A percentile compares a stretch with the other conserved stretches of the same genome.
phyloP scores from a whole-genome alignment of 257 asterid species.

The Apocynum venetum region DNA sequence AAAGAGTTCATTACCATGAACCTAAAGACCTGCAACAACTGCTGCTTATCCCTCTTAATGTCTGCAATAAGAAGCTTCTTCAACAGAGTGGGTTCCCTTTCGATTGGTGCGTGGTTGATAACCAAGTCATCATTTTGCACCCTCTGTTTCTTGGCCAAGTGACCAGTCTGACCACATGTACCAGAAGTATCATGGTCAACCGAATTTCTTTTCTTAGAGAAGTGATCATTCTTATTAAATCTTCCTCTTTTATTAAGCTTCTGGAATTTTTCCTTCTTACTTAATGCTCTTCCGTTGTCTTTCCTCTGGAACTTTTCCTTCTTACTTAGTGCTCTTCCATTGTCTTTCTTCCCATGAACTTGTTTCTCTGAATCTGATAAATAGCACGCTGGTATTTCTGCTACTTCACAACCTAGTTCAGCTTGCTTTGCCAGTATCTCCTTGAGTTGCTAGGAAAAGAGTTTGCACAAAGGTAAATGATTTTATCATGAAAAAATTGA shows the following conservation, averaged over 20 bases:
- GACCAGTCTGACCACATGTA: conserved; percentile 22
- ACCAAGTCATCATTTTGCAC: conserved; percentile 16
- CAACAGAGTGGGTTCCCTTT: conserved; percentile 61
- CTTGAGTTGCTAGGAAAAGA: conserved; percentile 67
- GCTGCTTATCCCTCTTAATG: conserved; percentile 61
- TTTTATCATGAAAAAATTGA: conserved; percentile 1
- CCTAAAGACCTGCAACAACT: conserved; percentile 72
- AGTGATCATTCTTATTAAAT: conserved; percentile 40
- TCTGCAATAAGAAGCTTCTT: conserved; percentile 69
- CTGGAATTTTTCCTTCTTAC: conserved; percentile 50
- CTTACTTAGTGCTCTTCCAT: conserved; percentile 30
- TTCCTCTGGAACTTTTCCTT: conserved; percentile 46
- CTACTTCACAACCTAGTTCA: conserved; percentile 91
- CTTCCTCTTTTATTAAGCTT: conserved; percentile 52
- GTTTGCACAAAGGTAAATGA: conserved; percentile 3
- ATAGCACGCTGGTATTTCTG: conserved; percentile 83
- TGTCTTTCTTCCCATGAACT: conserved; percentile 27
- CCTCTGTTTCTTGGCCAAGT: conserved; percentile 25
- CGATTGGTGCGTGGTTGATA: conserved; percentile 8
- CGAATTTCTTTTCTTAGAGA: conserved; percentile 37
- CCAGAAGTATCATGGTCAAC: conserved; percentile 28
- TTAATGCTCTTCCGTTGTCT: conserved; percentile 24
- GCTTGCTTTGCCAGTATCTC: conserved; percentile 91
- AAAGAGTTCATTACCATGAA: conserved; percentile 82
- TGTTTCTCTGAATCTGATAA: conserved; percentile 62